Conservation (phyloP, 1,139 yeast genomes). For the Taphrina pruni region DNA sequence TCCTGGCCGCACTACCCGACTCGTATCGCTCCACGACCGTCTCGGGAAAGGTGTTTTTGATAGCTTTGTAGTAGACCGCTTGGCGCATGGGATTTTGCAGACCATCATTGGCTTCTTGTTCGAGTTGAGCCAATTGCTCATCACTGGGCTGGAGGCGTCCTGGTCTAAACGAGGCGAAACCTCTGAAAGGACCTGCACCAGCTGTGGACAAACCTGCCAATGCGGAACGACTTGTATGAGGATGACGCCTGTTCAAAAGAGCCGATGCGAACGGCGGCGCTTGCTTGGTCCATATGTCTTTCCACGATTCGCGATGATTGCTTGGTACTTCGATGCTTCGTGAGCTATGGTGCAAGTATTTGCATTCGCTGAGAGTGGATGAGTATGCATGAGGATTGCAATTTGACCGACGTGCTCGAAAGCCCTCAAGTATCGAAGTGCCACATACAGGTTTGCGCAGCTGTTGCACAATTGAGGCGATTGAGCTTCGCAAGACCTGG, state of each 20-base stretch:
- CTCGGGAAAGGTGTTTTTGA: conserved; percentile 85
- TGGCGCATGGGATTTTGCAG: conserved; percentile 54
- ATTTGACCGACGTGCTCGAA: not conserved
- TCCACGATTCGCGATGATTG: not conserved
- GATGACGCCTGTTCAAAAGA: not conserved
- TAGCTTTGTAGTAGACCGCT: conserved; percentile 77
- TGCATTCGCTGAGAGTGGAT: not conserved
- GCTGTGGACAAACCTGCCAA: not conserved
- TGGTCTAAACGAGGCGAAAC: conserved; percentile 11
- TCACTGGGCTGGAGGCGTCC: conserved; percentile 15
- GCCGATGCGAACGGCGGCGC: not conserved
- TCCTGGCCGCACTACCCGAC: conserved; percentile 84
- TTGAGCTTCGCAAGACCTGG: conserved; percentile 1
- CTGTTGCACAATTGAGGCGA: conserved; percentile 12
- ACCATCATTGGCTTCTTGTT: conserved; percentile 19
- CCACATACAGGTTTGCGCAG: not conserved
- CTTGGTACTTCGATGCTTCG: not conserved
- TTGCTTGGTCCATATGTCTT: not conserved
- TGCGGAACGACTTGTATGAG: not conserved
- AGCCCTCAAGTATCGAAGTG: not conserved
- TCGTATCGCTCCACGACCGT: conserved; percentile 91
- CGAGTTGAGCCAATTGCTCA: conserved; percentile 16
- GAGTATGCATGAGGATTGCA: not conserved
- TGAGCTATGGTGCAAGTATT: not conserved
- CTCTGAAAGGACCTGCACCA: not conserved